A percentile compares a stretch with the other conserved stretches of the same genome.
Conservation (phyloP, 2,329 filamentous ascomycete species). For the Monilinia fructicola region DNA sequence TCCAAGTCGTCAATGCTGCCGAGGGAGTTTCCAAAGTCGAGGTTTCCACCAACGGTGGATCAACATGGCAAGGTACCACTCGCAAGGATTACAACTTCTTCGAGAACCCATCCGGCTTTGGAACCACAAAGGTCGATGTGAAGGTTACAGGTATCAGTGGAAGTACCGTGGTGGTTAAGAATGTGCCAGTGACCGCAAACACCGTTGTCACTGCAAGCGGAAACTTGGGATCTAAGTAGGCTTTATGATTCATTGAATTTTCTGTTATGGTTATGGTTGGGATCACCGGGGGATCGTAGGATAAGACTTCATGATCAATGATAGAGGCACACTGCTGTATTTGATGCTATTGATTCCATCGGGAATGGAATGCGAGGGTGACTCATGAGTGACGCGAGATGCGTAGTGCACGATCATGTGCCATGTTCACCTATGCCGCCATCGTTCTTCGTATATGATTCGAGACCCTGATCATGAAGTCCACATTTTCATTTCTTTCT, state of each 20-base stretch:
- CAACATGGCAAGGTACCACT: constrained; percentile 56
- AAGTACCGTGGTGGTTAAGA: constrained; percentile 51
- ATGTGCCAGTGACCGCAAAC: constrained; percentile 45
- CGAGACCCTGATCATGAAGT: too few relatives aligned
- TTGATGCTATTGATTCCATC: too few relatives aligned
- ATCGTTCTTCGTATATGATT: too few relatives aligned
- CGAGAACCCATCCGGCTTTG: constrained; percentile 57
- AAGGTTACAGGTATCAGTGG: constrained; percentile 56
- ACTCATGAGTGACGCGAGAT: too few relatives aligned
- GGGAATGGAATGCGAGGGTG: too few relatives aligned
- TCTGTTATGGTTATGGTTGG: background rate
- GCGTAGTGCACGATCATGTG: too few relatives aligned
- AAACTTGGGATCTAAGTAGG: constrained; percentile 31
- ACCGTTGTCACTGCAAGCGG: constrained; percentile 30
- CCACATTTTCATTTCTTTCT: too few relatives aligned
- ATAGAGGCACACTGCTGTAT: too few relatives aligned
- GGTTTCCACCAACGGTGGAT: constrained; percentile 60
- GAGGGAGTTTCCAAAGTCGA: constrained; percentile 56
- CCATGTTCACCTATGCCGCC: too few relatives aligned
- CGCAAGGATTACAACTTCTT: constrained; percentile 62
- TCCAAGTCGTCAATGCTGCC: constrained; percentile 65
- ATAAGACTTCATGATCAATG: too few relatives aligned
- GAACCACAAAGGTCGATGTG: constrained; percentile 54
- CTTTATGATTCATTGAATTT: too few relatives aligned
- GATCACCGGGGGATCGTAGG: too few relatives aligned